Evolutionary conservation across 768 basidiomycete genomes (phyloP).

Genomic region (Pholiota conissans): DNA sequence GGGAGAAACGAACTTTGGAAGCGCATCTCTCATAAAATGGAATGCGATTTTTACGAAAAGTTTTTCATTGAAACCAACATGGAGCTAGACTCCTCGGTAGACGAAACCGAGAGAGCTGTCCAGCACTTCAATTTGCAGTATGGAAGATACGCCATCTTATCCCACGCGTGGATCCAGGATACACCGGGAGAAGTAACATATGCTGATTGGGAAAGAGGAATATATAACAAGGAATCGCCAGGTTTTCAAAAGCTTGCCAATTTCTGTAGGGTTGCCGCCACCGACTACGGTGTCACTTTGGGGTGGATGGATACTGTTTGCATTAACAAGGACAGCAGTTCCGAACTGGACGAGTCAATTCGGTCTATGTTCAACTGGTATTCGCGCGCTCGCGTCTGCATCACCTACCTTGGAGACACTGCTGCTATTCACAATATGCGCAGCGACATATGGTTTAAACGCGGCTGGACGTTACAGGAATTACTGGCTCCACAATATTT

Average conservation of each 20-base stretch:
- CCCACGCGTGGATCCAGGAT: background rate
- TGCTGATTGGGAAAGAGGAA: background rate
- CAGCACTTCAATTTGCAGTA: background rate
- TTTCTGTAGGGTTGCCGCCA: background rate
- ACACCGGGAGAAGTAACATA: background rate
- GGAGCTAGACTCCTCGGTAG: too few species aligned
- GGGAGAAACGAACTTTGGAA: constrained; percentile 1
- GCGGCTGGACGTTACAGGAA: constrained; percentile 9
- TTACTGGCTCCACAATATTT: background rate
- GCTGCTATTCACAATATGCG: background rate
- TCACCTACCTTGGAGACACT: constrained; percentile 4
- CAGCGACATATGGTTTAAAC: background rate
- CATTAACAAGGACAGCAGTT: constrained; percentile 5
- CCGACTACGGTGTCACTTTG: background rate
- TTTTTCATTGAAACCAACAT: background rate
- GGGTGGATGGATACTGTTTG: constrained; percentile 7
- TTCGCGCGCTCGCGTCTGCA: background rate
- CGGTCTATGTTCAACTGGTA: constrained; percentile 11
- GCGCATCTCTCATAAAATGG: background rate
- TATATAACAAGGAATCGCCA: background rate
- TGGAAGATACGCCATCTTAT: background rate
- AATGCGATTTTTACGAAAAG: background rate
- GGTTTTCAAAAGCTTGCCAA: background rate
- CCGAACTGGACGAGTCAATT: constrained; percentile 8
- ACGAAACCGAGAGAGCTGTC: background rate